Conservation (phyloP, 1,284 basidiomycete genomes). For the Ceratobasidium papillatum region DNA sequence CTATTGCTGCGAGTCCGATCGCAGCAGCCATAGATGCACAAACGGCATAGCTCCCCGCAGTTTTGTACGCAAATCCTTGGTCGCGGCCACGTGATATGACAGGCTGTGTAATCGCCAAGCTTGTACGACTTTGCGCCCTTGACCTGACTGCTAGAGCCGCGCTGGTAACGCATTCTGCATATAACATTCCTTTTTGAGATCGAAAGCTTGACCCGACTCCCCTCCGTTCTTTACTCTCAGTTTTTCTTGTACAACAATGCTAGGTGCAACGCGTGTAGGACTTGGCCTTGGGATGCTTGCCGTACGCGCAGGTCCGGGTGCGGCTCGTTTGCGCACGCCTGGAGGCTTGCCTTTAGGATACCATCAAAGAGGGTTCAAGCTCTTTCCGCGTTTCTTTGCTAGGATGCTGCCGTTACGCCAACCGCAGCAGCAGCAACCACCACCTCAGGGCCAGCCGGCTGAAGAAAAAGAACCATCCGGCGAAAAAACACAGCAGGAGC, state of each 20-base stretch:
- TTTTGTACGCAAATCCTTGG: background rate
- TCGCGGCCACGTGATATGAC: slow-evolving; percentile 27
- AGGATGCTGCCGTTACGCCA: slow-evolving; percentile 23
- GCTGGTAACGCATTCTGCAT: slow-evolving; percentile 26
- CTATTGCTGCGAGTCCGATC: background rate
- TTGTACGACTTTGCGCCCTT: background rate
- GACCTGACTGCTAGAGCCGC: slow-evolving; percentile 8
- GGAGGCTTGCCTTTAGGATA: background rate
- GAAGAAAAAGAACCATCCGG: background rate
- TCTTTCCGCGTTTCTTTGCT: slow-evolving; percentile 34
- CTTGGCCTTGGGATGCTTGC: slow-evolving; percentile 38
- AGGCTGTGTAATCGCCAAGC: slow-evolving; percentile 17
- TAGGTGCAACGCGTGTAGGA: slow-evolving; percentile 13
- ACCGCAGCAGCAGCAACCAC: slow-evolving; percentile 4
- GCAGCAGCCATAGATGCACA: background rate
- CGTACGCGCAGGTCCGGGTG: background rate
- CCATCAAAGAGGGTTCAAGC: background rate
- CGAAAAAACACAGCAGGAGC: background rate
- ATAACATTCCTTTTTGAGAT: slow-evolving; percentile 20
- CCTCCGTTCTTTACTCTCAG: slow-evolving; percentile 10
- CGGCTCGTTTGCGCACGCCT: slow-evolving; percentile 24
- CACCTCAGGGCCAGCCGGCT: background rate
- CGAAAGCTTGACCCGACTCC: slow-evolving; percentile 1
- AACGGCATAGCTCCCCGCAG: background rate
- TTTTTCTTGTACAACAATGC: slow-evolving; percentile 17